Conservation (phyloP, 306 rosid species). For the Senna siamea region DNA sequence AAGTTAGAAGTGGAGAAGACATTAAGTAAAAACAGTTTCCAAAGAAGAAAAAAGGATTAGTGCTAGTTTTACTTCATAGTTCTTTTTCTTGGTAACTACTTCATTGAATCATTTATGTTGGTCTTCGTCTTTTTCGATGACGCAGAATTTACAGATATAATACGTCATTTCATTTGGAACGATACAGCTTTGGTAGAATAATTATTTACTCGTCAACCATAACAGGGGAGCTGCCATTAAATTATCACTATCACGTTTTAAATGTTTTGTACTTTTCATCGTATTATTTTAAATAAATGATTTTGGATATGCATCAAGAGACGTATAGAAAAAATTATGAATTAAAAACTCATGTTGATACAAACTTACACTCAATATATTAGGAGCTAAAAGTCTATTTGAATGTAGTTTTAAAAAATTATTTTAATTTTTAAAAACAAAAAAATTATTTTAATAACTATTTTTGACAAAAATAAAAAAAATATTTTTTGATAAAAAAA, state of each 20-base stretch:
- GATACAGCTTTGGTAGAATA: conserved; percentile 1
- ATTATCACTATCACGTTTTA: not conserved
- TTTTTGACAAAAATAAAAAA: too few relatives aligned
- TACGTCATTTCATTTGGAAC: conserved; percentile 8
- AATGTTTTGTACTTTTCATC: not conserved
- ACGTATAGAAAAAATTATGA: too few relatives aligned
- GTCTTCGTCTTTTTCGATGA: not conserved
- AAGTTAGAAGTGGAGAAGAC: conserved; percentile 28
- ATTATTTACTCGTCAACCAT: not conserved
- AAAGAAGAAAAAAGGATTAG: not conserved
- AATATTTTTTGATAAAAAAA: too few relatives aligned
- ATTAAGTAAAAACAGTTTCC: too few relatives aligned
- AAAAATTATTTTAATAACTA: too few relatives aligned
- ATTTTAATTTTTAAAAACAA: too few relatives aligned
- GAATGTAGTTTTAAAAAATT: too few relatives aligned
- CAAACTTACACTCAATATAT: too few relatives aligned
- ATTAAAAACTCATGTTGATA: too few relatives aligned
- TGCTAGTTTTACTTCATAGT: not conserved
- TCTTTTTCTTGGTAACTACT: not conserved
- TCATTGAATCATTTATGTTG: not conserved
- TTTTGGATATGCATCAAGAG: too few relatives aligned
- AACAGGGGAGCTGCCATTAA: not conserved
- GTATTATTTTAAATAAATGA: too few relatives aligned
- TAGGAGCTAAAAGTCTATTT: too few relatives aligned
- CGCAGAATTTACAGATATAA: conserved; percentile 12